Evolutionary conservation across 768 basidiomycete species (phyloP).

Genomic region (Astraeus odoratus): DNA sequence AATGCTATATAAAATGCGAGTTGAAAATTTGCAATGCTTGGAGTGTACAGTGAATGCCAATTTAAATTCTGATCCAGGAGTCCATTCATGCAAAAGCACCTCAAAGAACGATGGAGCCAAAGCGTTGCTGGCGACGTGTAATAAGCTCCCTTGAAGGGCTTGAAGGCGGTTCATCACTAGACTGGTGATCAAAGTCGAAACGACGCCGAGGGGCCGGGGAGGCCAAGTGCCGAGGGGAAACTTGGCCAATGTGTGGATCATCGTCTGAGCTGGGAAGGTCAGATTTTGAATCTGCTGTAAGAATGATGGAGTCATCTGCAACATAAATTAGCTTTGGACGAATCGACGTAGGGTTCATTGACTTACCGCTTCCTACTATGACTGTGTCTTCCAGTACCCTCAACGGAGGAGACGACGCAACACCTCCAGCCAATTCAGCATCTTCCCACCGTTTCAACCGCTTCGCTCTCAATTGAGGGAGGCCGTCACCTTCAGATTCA

Average conservation of each 20-base stretch:
- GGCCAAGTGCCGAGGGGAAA: constrained; percentile 61
- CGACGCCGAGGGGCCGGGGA: constrained; percentile 49
- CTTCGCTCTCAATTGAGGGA: constrained; percentile 11
- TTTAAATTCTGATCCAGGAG: no score
- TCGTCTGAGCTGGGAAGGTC: constrained; percentile 49
- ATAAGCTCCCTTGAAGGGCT: constrained; percentile 45
- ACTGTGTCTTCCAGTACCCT: constrained; percentile 21
- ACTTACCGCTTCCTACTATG: constrained; percentile 30
- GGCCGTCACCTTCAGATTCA: constrained; percentile 12
- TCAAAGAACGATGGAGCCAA: constrained; percentile 10
- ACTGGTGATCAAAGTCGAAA: constrained; percentile 25
- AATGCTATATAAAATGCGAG: not conserved
- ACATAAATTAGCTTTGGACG: constrained; percentile 1
- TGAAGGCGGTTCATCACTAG: constrained; percentile 39
- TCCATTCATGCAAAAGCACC: not conserved
- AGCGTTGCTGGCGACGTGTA: constrained; percentile 33
- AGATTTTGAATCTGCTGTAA: constrained; percentile 4
- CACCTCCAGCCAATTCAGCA: constrained; percentile 1
- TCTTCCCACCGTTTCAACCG: constrained; percentile 20
- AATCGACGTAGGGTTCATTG: not conserved
- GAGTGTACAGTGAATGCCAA: not conserved
- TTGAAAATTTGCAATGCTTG: not conserved
- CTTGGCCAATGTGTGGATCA: constrained; percentile 54
- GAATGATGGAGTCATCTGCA: constrained; percentile 45
- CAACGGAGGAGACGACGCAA: constrained; percentile 12